Base-by-base conservation (phyloP, 2,329 filamentous ascomycete genomes). In the Penicillium sp. region DNA sequence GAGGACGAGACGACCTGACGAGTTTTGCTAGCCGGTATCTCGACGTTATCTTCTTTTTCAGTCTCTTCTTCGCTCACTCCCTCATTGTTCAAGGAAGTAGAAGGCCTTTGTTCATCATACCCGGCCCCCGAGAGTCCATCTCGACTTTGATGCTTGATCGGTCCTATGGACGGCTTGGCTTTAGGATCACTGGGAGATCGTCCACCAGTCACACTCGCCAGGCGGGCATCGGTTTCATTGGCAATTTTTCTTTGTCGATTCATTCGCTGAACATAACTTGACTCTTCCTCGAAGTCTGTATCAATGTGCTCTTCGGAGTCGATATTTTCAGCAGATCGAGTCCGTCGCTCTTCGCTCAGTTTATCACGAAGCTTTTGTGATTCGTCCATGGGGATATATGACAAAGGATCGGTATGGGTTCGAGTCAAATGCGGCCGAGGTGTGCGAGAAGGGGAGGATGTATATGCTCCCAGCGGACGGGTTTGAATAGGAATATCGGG, bases 381-480 rank as follows among this genome's bases (percentile, higher is more conserved):
- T 59, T 78, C 72, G 54, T 77, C 70, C 67, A 78, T 71, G 2
- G 75, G 73, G 24, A 79, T 67, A 62, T 80, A 79, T 24, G 68
- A 48, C 30, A 72, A 71, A 2, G 75, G 74, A 57, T 77, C 77
- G 1, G 71, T 74, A 7, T 69, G 71, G 5, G 72, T 70, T 21
- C 68, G 66, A 18, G 64, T 65, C 46, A 73, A 67, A 8, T 68
- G 63, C 3, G 68, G 64, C 1, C 71, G 68, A 2, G 69, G 61
- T 6, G 65, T 60, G 26, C 65, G 67, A 33, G 68, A 62, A 4
- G 77, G 73, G 1, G 77, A 77, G 4, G 74, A 76, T 0, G 72
- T 58, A 7, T 63, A 62, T 11, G 66, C 64, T 45, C 65, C 63
- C 23, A 73, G 62, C 8, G 71, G 69, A 28, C 67, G 69, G 33